Percentiles rank a stretch among this genome's conserved stretches.
These are phyloP conservation scores for Aspergillus taichungensis DNA, from an alignment of 495 filamentous ascomycete species.

Conservation along the genomic window DNA sequence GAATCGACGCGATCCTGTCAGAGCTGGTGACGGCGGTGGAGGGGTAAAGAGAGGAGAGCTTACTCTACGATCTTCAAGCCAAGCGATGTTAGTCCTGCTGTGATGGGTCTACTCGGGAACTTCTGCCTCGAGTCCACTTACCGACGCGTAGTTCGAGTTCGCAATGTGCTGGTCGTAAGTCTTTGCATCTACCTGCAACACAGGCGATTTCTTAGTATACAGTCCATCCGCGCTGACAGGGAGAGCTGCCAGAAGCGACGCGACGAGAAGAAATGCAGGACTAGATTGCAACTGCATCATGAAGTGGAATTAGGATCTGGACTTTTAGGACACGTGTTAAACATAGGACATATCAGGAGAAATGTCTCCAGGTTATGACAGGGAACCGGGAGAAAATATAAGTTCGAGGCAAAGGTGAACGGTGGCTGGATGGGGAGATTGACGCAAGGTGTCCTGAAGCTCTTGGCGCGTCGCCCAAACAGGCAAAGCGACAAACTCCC, in stretches of 20 bases:
- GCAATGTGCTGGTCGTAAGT: constrained; percentile 78
- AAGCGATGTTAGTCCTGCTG: constrained; percentile 11
- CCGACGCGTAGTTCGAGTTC: constrained; percentile 83
- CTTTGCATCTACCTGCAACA: constrained; percentile 77
- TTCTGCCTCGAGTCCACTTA: constrained; percentile 36
- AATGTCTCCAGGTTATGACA: neutral
- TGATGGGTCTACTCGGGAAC: neutral
- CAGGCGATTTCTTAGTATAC: constrained; percentile 81
- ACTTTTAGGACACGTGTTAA: neutral
- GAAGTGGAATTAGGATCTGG: neutral
- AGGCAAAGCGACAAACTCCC: neutral
- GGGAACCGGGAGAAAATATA: neutral
- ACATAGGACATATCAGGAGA: neutral
- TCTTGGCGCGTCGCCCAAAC: constrained; percentile 34
- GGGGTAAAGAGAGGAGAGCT: constrained; percentile 15
- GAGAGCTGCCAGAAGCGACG: constrained; percentile 48
- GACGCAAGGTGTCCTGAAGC: constrained; percentile 42
- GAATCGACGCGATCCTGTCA: constrained; percentile 11
- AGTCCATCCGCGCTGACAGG: constrained; percentile 59
- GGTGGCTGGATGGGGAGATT: constrained; percentile 5
- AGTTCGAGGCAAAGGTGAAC: too few relatives aligned
- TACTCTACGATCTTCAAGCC: constrained; percentile 56
- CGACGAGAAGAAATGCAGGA: constrained; percentile 33
- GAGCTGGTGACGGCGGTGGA: neutral
- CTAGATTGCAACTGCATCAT: constrained; percentile 15